Conservation (phyloP, 176 grass and related monocot species). For the Otatea glauca region DNA sequence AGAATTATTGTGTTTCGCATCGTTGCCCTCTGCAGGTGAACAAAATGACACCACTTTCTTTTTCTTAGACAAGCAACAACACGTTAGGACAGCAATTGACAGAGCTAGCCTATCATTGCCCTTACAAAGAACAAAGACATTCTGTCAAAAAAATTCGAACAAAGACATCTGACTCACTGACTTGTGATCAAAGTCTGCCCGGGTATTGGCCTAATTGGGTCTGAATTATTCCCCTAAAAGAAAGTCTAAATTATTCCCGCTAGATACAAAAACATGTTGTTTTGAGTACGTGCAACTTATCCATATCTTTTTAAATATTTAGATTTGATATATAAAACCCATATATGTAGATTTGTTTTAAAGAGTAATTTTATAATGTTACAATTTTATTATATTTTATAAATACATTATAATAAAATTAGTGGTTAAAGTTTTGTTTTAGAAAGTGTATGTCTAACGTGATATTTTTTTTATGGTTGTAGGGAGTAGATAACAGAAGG, state of each 20-base stretch:
- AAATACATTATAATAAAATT: no score
- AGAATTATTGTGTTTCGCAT: not conserved
- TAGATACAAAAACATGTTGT: no score
- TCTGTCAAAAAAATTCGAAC: not conserved
- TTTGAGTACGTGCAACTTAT: no score
- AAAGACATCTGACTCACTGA: not conserved
- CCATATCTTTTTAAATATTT: no score
- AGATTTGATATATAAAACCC: no score
- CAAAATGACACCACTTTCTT: not conserved
- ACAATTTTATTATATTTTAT: no score
- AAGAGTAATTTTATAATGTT: no score
- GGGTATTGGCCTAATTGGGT: not conserved
- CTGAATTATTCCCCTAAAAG: no score
- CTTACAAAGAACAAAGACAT: not conserved
- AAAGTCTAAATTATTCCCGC: not conserved
- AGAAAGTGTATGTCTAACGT: rapidly evolving
- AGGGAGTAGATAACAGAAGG: not conserved
- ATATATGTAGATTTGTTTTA: no score
- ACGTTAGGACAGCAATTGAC: not conserved
- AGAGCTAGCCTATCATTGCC: no score
- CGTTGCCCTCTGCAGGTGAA: not conserved
- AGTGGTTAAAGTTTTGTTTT: no score
- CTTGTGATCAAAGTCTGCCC: not conserved
- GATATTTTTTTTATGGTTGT: no score
- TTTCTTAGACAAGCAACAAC: not conserved